Evolutionary conservation across 345 rosid genomes (phyloP).

Genomic region (Populus euphratica): DNA sequence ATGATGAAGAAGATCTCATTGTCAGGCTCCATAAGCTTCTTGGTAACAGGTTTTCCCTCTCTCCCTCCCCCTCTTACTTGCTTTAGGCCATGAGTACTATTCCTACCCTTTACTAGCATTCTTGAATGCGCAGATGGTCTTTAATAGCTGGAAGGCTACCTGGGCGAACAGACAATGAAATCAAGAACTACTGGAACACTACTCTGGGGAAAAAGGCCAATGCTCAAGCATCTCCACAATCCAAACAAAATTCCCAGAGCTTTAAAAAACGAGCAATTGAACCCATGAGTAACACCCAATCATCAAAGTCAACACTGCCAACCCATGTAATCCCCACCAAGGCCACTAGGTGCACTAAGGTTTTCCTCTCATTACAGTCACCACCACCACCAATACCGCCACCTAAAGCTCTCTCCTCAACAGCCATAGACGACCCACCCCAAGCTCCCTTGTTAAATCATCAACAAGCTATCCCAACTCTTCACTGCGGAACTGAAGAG

Average conservation of each 20-base stretch:
- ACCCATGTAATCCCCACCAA: constrained; percentile 32
- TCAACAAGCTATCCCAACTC: background rate
- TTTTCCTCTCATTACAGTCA: constrained; percentile 8
- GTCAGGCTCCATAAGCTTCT: constrained; percentile 58
- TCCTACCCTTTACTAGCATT: background rate
- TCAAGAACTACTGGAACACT: constrained; percentile 63
- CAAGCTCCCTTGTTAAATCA: background rate
- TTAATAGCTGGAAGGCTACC: constrained; percentile 64
- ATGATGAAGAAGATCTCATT: constrained; percentile 56
- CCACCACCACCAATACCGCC: background rate
- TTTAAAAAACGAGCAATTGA: background rate
- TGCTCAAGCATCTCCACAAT: constrained; percentile 7
- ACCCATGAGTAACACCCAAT: background rate
- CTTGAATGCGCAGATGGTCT: constrained; percentile 44
- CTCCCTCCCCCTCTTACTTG: too few relatives aligned
- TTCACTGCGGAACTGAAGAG: background rate
- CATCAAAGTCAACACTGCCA: background rate
- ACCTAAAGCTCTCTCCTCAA: background rate
- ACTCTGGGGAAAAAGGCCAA: constrained; percentile 41
- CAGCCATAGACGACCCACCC: background rate
- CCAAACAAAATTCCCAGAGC: background rate
- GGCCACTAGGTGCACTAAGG: constrained; percentile 30
- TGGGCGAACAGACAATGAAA: constrained; percentile 70
- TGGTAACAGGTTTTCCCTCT: constrained; percentile 45
- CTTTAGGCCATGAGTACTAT: background rate